phyloP scores from a whole-genome alignment of 1,284 basidiomycete species.

The Tremellales sp. region DNA sequence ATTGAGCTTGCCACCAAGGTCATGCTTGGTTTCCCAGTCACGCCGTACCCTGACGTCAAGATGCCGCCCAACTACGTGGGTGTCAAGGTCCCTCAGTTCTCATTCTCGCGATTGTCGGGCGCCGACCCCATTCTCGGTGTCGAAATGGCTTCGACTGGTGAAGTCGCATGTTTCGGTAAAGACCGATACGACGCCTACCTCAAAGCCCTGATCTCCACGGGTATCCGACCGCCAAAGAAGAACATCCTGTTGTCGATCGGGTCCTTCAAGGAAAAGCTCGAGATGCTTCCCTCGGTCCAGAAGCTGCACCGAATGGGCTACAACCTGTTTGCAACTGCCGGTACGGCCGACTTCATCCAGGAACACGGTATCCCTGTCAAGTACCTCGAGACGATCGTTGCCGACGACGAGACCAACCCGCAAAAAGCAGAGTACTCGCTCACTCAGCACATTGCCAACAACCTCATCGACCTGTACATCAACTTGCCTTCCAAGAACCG shows the following conservation, averaged over 20 bases:
- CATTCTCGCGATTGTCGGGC: slow-evolving; percentile 89
- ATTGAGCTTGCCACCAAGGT: slow-evolving; percentile 99
- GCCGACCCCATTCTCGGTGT: slow-evolving; percentile 98
- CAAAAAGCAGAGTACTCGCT: slow-evolving; percentile 95
- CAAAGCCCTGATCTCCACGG: slow-evolving; percentile 93
- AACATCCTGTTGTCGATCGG: slow-evolving; percentile 54
- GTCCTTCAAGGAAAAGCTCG: slow-evolving; percentile 95
- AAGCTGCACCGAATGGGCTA: slow-evolving; percentile 91
- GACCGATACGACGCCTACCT: slow-evolving; percentile 99
- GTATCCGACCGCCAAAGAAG: slow-evolving; percentile 81
- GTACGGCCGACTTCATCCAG: slow-evolving; percentile 95
- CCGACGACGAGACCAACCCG: slow-evolving; percentile 62
- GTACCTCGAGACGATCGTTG: slow-evolving; percentile 84
- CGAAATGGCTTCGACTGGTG: slow-evolving; percentile 99
- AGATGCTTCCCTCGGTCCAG: slow-evolving; percentile 93
- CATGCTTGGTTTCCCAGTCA: slow-evolving; percentile 86
- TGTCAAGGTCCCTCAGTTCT: slow-evolving; percentile 98
- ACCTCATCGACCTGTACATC: slow-evolving; percentile 98
- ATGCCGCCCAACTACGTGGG: slow-evolving; percentile 92
- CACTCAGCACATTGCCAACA: slow-evolving; percentile 90
- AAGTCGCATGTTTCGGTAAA: slow-evolving; percentile 95
- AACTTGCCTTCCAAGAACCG: slow-evolving; percentile 98
- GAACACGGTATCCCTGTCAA: slow-evolving; percentile 56
- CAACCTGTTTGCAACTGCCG: slow-evolving; percentile 94
- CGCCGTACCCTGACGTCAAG: slow-evolving; percentile 81